These are phyloP conservation scores for Metschnikowia continentalis DNA, from an alignment of 805 yeast species.

Conservation along the genomic window DNA sequence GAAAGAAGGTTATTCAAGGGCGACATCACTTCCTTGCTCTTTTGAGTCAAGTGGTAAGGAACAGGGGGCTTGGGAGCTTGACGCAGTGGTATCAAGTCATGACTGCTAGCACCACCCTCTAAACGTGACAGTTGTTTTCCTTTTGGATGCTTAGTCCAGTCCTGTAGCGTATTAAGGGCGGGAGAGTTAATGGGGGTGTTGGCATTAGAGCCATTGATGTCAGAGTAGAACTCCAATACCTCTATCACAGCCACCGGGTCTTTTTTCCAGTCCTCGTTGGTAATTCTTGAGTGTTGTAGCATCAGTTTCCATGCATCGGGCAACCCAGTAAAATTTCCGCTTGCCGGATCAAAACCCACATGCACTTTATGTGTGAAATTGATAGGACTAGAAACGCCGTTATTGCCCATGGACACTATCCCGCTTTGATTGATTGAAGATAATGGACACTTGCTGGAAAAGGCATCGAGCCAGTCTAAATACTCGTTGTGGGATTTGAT, in stretches of 20 bases:
- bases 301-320: constrained; percentile 57
- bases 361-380: constrained; percentile 93
- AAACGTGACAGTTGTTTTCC: constrained; percentile 8
- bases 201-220: constrained; percentile 40
- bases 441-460: constrained; percentile 71
- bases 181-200: constrained; percentile 29
- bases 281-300: constrained; percentile 55
- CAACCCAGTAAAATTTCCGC: constrained; percentile 52
- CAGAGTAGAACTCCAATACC: constrained; percentile 53
- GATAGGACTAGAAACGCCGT: constrained; percentile 81
- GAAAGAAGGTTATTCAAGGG: constrained; percentile 32
- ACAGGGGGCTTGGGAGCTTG: constrained; percentile 43
- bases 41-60: constrained; percentile 34
- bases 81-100: constrained; percentile 32
- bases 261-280: constrained; percentile 58
- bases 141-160: constrained; percentile 38
- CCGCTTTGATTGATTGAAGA: constrained; percentile 35
- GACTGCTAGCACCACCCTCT: neutral
- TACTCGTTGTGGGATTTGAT: constrained; percentile 77
- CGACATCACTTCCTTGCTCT: constrained; percentile 17
- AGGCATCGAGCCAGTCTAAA: constrained; percentile 87
- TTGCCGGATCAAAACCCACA: constrained; percentile 79
- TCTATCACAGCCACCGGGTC: constrained; percentile 64
- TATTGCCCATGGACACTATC: constrained; percentile 24
- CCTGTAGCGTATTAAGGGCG: constrained; percentile 31